Conservation (phyloP, 2,329 filamentous ascomycete species). For the Curvularia sp. region DNA sequence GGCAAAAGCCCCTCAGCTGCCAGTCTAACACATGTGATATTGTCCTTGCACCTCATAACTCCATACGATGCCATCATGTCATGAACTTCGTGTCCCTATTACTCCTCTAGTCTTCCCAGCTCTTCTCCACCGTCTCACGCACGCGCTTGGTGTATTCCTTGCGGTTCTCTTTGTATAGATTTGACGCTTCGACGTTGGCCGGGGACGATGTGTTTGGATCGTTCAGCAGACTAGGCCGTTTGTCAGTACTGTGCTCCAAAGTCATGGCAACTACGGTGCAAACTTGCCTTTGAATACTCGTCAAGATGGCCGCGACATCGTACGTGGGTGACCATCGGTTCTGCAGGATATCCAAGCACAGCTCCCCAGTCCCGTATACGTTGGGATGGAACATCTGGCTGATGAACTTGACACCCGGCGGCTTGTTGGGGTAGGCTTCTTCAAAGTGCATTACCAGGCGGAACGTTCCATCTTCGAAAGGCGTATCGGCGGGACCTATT, state of each 20-base stretch:
- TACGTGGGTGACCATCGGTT: conserved; percentile 99
- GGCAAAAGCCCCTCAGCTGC: conserved; percentile 15
- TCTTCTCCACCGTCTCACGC: conserved; percentile 97
- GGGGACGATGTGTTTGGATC: conserved; percentile 98
- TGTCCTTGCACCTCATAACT: conserved; percentile 28
- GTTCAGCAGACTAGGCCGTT: conserved; percentile 76
- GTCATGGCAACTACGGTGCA: neutral
- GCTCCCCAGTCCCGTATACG: conserved; percentile 94
- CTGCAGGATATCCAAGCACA: conserved; percentile 95
- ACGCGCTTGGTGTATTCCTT: conserved; percentile 97
- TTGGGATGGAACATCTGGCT: conserved; percentile 99
- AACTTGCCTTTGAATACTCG: conserved; percentile 90
- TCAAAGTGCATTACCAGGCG: conserved; percentile 98
- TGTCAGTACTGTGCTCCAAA: conserved; percentile 25
- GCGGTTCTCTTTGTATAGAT: conserved; percentile 97
- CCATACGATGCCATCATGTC: conserved; percentile 25
- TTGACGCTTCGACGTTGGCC: conserved; percentile 96
- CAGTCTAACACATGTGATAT: conserved; percentile 20
- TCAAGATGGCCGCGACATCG: conserved; percentile 95
- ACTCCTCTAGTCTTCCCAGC: conserved; percentile 82
- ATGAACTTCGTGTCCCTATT: conserved; percentile 17
- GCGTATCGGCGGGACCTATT: conserved; percentile 94
- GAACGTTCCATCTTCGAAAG: conserved; percentile 98
- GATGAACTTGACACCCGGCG: conserved; percentile 97
- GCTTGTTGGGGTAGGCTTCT: conserved; percentile 98